phyloP scores from a whole-genome alignment of 176 grass and related monocot genomes.

The Olyra latifolia region DNA sequence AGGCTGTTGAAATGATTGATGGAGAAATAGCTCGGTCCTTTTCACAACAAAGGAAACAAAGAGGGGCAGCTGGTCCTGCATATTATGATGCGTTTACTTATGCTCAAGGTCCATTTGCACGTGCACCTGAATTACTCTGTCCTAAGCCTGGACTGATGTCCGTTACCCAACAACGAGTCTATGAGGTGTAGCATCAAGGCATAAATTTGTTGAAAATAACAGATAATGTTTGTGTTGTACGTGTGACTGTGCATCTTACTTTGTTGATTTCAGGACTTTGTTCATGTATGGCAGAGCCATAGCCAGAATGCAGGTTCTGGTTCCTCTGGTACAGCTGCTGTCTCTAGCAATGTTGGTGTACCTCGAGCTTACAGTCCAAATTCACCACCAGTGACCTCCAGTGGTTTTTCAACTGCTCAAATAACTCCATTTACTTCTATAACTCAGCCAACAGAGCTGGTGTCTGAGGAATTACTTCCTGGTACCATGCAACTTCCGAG shows the following conservation, averaged over 20 bases:
- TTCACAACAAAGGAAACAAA: conserved; percentile 74
- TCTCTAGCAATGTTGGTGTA: conserved; percentile 37
- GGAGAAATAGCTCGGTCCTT: conserved; percentile 59
- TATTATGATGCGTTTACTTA: conserved; percentile 71
- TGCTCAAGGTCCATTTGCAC: conserved; percentile 64
- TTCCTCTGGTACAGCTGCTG: conserved; percentile 43
- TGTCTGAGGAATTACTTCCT: conserved; percentile 49
- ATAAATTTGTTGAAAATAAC: conserved; percentile 16
- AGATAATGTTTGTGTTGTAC: conserved; percentile 15
- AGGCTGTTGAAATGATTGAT: conserved; percentile 80
- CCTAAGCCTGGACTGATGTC: conserved; percentile 72
- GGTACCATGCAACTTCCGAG: conserved; percentile 44
- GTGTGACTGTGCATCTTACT: neutral
- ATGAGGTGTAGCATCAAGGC: conserved; percentile 59
- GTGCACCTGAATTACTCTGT: conserved; percentile 61
- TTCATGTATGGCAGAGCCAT: conserved; percentile 65
- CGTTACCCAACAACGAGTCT: conserved; percentile 61
- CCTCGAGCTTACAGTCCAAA: conserved; percentile 63
- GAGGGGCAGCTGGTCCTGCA: conserved; percentile 63
- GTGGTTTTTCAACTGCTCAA: conserved; percentile 51
- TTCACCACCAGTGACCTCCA: conserved; percentile 35
- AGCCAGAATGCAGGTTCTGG: conserved; percentile 54
- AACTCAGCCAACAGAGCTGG: conserved; percentile 56
- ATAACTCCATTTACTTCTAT: conserved; percentile 42
- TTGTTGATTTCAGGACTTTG: conserved; percentile 66